Evolutionary conservation across 2,329 filamentous ascomycete genomes (phyloP).

Genomic region (Hypoxylon sp.): DNA sequence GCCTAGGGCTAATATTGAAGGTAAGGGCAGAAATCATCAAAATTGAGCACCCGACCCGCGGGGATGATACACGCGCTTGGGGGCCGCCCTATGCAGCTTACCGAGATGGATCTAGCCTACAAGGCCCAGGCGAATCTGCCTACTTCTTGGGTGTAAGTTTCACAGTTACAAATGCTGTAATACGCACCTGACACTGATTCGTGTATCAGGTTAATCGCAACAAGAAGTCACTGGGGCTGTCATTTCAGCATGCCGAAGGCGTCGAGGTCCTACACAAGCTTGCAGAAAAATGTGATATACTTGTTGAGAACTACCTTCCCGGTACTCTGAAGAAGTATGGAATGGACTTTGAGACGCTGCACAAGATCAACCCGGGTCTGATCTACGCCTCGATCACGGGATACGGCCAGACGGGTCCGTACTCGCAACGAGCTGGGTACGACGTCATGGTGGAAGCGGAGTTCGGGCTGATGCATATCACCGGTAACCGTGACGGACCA

Average conservation of each 20-base stretch:
- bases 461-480: constrained; percentile 99
- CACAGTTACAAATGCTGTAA: not conserved
- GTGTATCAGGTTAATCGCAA: constrained; percentile 86
- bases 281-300: constrained; percentile 86
- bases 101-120: constrained; percentile 67
- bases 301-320: constrained; percentile 97
- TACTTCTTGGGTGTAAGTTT: constrained; percentile 87
- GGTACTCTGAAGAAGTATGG: constrained; percentile 90
- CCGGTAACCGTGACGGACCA: constrained; percentile 86
- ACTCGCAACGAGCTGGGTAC: constrained; percentile 89
- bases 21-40: constrained; percentile 94
- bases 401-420: constrained; percentile 95
- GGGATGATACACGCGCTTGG: constrained; percentile 96
- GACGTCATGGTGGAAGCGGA: constrained; percentile 99
- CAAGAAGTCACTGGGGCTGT: constrained; percentile 93
- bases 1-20: constrained; percentile 26
- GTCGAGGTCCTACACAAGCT: constrained; percentile 90
- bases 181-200: constrained; percentile 26
- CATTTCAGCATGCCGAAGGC: constrained; percentile 87
- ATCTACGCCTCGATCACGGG: constrained; percentile 98
- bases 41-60: constrained; percentile 90
- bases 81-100: constrained; percentile 93
- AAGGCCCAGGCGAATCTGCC: constrained; percentile 89
- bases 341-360: constrained; percentile 88
- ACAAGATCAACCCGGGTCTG: constrained; percentile 84